phyloP scores from a whole-genome alignment of 2,329 filamentous ascomycete species.

The Ophiobolus disseminans region DNA sequence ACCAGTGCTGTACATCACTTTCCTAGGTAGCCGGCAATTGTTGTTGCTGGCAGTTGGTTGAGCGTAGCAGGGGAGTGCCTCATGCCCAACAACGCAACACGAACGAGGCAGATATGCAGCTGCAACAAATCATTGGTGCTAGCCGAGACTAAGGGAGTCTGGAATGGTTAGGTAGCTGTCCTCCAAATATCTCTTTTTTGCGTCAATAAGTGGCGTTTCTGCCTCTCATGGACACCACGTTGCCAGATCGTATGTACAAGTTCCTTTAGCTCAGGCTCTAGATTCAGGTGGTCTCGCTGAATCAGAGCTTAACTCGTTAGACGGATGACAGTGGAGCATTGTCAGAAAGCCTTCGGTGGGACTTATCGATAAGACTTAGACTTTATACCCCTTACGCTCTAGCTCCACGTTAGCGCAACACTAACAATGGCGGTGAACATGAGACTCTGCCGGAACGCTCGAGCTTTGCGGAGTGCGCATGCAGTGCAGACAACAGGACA shows the following conservation, averaged over 20 bases:
- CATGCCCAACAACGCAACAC: constrained; percentile 24
- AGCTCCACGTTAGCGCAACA: constrained; percentile 1
- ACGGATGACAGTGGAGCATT: no score
- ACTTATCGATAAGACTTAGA: constrained; percentile 16
- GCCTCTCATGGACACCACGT: no score
- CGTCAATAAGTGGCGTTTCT: no score
- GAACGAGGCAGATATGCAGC: constrained; percentile 29
- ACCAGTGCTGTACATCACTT: neutral
- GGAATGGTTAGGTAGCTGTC: constrained; percentile 26
- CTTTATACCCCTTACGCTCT: neutral
- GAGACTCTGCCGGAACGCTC: constrained; percentile 17
- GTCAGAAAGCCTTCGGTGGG: neutral
- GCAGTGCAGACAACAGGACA: constrained; percentile 5
- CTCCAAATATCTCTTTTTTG: constrained; percentile 16
- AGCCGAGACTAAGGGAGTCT: constrained; percentile 22
- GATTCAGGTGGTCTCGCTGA: no score
- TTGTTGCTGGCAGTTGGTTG: constrained; percentile 8
- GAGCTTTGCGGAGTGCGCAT: constrained; percentile 25
- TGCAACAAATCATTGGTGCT: constrained; percentile 20
- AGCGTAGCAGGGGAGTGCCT: constrained; percentile 15
- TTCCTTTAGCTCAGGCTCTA: no score
- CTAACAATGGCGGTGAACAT: constrained; percentile 28
- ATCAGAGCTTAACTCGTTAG: no score
- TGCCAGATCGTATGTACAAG: no score
- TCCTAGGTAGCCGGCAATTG: constrained; percentile 16